Percentiles rank a stretch among this genome's conserved stretches.
These are phyloP conservation scores for Coemansia sp. DNA, from an alignment of 192 early-diverging fungal genomes.

Conservation along the genomic window DNA sequence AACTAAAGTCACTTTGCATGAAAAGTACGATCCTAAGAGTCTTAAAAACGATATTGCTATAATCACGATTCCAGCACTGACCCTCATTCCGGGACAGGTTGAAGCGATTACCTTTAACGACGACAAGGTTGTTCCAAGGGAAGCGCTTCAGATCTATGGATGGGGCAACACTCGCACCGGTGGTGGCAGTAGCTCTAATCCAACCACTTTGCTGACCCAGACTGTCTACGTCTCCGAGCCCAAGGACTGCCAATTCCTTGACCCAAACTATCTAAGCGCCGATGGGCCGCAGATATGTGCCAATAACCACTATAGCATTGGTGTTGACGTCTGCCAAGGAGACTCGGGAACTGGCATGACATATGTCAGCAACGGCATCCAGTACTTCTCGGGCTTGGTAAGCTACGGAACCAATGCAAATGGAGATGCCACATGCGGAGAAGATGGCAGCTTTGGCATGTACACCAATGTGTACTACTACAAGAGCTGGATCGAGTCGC, in stretches of 20 bases:
- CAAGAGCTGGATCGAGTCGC: constrained; percentile 32
- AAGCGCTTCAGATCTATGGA: constrained; percentile 39
- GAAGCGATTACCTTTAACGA: constrained; percentile 29
- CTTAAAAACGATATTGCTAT: constrained; percentile 49
- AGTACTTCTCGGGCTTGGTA: constrained; percentile 47
- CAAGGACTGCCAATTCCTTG: constrained; percentile 40
- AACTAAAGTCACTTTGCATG: constrained; percentile 22
- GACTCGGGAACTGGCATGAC: constrained; percentile 49
- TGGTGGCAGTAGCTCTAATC: constrained; percentile 16
- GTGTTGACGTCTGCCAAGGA: constrained; percentile 50
- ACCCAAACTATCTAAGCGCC: constrained; percentile 23
- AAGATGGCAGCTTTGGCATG: constrained; percentile 51
- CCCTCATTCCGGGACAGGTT: constrained; percentile 8
- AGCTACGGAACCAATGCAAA: constrained; percentile 40
- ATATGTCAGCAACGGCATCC: constrained; percentile 7
- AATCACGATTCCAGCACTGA: constrained; percentile 20
- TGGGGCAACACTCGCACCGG: constrained; percentile 44
- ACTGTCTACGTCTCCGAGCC: constrained; percentile 38
- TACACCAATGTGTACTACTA: constrained; percentile 41
- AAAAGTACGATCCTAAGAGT: constrained; percentile 12
- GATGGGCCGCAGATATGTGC: constrained; percentile 44
- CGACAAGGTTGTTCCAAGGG: constrained; percentile 15
- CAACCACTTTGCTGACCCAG: constrained; percentile 22
- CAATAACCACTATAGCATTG: constrained; percentile 43
- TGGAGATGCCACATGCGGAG: constrained; percentile 40